These are phyloP conservation scores for Aspergillus ochraceus DNA, from an alignment of 2,329 filamentous ascomycete genomes.

Conservation along the genomic window DNA sequence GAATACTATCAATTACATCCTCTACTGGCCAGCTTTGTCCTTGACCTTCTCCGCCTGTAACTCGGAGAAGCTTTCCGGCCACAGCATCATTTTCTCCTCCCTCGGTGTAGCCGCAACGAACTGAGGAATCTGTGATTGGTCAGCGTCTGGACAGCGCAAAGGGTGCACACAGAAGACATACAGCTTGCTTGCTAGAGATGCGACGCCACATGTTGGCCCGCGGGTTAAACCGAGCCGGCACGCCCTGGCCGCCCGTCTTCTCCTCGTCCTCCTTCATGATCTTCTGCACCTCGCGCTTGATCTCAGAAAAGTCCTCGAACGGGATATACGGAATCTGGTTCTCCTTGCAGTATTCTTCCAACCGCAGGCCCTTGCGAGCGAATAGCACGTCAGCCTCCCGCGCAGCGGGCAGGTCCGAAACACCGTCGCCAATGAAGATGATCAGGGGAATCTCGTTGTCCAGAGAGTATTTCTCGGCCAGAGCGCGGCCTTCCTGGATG, in stretches of 20 bases:
- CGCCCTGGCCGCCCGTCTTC: constrained; percentile 60
- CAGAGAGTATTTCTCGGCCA: constrained; percentile 55
- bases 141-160: constrained; percentile 20
- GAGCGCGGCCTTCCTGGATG: constrained; percentile 60
- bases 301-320: constrained; percentile 67
- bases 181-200: constrained; percentile 58
- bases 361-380: constrained; percentile 61
- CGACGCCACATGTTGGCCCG: constrained; percentile 68
- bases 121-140: constrained; percentile 38
- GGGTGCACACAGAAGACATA: constrained; percentile 32
- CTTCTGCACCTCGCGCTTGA: constrained; percentile 60
- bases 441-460: constrained; percentile 66
- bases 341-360: constrained; percentile 67
- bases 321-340: constrained; percentile 60
- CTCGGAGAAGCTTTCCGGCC: constrained; percentile 60
- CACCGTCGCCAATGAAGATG: constrained; percentile 69
- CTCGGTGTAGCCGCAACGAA: constrained; percentile 54
- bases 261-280: constrained; percentile 61
- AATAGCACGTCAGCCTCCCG: constrained; percentile 68
- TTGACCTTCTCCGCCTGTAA: constrained; percentile 35
- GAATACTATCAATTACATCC: not conserved
- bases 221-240: constrained; percentile 64
- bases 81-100: constrained; percentile 64
- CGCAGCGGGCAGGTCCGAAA: constrained; percentile 66
- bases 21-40: not conserved